These are phyloP conservation scores for Metschnikowia proteae DNA, from an alignment of 805 yeast species.

Conservation along the genomic window DNA sequence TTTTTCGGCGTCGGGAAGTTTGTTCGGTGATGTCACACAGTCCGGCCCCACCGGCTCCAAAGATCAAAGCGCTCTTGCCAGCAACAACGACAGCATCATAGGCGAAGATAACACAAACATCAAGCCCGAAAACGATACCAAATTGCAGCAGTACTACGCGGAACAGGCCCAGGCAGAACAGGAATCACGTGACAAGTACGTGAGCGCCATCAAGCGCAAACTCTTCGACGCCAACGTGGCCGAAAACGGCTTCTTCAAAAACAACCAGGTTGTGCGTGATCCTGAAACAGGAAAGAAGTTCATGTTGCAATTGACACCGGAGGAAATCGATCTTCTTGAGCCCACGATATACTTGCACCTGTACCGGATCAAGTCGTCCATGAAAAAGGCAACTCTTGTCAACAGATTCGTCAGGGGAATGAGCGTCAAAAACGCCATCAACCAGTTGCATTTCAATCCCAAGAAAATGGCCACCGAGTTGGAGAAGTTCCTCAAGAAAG, in stretches of 20 bases:
- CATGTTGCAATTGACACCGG: slow-evolving; percentile 52
- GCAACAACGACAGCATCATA: slow-evolving; percentile 7
- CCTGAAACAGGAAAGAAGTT: slow-evolving; percentile 45
- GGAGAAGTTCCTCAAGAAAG: slow-evolving; percentile 68
- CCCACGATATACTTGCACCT: slow-evolving; percentile 84
- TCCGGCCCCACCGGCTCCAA: slow-evolving; percentile 9
- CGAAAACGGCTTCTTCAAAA: slow-evolving; percentile 66
- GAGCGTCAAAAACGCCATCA: slow-evolving; percentile 74
- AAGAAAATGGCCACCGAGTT: slow-evolving; percentile 78
- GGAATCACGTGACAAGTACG: slow-evolving; percentile 48
- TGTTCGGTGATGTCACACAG: slow-evolving; percentile 35
- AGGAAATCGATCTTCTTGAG: slow-evolving; percentile 75
- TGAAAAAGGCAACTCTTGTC: slow-evolving; percentile 81
- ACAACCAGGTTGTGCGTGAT: slow-evolving; percentile 45
- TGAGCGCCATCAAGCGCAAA: slow-evolving; percentile 68
- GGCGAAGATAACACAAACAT: slow-evolving; percentile 15
- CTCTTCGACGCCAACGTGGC: slow-evolving; percentile 60
- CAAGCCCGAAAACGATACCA: slow-evolving; percentile 29
- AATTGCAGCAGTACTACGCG: slow-evolving; percentile 47
- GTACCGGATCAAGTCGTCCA: slow-evolving; percentile 78
- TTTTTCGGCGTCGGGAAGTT: slow-evolving; percentile 10
- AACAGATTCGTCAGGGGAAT: slow-evolving; percentile 71
- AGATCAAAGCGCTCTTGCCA: neutral
- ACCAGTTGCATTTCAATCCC: slow-evolving; percentile 84
- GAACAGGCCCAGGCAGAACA: slow-evolving; percentile 44